These are phyloP conservation scores for Saitozyma podzolica DNA, from an alignment of 768 basidiomycete genomes.

Conservation along the genomic window DNA sequence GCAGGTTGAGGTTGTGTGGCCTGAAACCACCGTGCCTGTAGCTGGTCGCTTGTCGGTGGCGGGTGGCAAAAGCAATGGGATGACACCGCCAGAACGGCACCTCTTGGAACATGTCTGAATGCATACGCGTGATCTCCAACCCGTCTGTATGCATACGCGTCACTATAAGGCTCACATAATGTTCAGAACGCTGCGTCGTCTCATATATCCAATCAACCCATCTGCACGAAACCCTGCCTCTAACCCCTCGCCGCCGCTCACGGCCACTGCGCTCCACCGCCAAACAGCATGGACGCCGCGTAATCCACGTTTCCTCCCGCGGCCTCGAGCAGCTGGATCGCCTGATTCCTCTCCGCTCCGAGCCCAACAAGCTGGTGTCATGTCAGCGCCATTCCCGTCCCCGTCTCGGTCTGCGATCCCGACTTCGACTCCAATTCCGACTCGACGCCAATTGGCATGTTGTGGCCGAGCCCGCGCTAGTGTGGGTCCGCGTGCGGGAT, in stretches of 20 bases:
- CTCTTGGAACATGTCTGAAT: background rate
- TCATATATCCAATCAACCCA: no score
- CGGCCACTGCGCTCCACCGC: slow-evolving; percentile 19
- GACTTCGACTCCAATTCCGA: background rate
- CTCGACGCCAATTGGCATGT: background rate
- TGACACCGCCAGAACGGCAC: background rate
- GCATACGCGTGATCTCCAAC: background rate
- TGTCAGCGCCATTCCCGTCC: no score
- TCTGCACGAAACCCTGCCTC: no score
- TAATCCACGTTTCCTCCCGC: slow-evolving; percentile 83
- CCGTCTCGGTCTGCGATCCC: background rate
- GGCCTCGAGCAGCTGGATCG: slow-evolving; percentile 72
- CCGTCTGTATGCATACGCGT: background rate
- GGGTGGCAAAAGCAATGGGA: background rate
- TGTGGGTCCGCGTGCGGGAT: no score
- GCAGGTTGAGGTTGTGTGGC: no score
- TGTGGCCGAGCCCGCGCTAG: no score
- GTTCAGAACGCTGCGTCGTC: no score
- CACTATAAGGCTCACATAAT: no score
- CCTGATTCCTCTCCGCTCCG: slow-evolving; percentile 74
- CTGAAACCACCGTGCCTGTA: no score
- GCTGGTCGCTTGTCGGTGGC: background rate
- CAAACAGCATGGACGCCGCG: slow-evolving; percentile 83
- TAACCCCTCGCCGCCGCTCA: background rate
- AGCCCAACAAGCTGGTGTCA: slow-evolving; percentile 63